A percentile compares a stretch with the other conserved stretches of the same genome.
These are phyloP conservation scores for Annulohypoxylon nitens DNA, from an alignment of 495 filamentous ascomycete genomes.

Conservation along the genomic window DNA sequence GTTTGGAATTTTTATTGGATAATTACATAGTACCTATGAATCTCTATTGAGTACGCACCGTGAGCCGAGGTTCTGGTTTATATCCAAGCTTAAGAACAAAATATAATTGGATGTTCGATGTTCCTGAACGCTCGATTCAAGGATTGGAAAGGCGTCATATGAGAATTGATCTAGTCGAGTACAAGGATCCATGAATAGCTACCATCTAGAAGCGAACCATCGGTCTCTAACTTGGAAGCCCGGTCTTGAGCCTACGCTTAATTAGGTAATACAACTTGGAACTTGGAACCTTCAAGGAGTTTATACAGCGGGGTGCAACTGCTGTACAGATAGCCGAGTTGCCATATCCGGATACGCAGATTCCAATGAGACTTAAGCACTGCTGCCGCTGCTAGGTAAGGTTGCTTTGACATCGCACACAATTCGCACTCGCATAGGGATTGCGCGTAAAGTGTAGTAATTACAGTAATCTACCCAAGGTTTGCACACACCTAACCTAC, in stretches of 20 bases:
- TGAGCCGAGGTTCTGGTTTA: too few species aligned
- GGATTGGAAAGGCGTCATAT: neutral
- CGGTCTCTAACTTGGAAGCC: neutral
- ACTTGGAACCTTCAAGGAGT: neutral
- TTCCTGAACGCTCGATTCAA: neutral
- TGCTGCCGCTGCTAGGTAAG: neutral
- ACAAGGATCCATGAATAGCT: neutral
- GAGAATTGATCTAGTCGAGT: neutral
- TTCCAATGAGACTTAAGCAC: conserved; percentile 18
- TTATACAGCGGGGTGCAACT: conserved; percentile 29
- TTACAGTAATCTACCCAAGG: conserved; percentile 36
- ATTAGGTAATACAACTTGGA: conserved; percentile 16
- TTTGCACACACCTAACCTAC: conserved; percentile 1
- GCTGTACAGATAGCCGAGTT: conserved; percentile 25
- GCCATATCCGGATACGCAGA: conserved; percentile 20
- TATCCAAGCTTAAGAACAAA: too few species aligned
- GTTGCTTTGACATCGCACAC: conserved; percentile 10
- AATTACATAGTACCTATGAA: too few species aligned
- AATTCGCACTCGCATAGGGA: conserved; percentile 13
- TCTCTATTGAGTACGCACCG: too few species aligned
- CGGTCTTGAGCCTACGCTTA: conserved; percentile 6
- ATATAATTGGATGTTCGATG: too few species aligned
- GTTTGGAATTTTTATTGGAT: too few species aligned
- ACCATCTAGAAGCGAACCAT: conserved; percentile 18
- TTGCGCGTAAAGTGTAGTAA: conserved; percentile 39